phyloP scores from a whole-genome alignment of 2,329 filamentous ascomycete genomes.

The Aureobasidium sp. region DNA sequence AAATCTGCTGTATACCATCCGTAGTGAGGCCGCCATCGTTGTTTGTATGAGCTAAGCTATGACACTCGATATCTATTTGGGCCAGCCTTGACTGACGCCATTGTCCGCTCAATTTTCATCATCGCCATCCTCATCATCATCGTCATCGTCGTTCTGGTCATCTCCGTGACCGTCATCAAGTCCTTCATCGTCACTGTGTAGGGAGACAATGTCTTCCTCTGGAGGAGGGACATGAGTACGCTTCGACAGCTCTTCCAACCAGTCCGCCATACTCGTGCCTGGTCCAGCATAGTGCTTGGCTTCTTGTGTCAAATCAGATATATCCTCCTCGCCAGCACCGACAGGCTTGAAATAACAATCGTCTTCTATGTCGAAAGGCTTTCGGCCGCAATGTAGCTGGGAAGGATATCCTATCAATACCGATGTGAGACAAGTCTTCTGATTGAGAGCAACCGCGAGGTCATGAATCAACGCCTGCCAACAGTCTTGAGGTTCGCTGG shows the following conservation, averaged over 20 bases:
- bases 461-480: background rate
- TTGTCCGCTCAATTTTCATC: background rate
- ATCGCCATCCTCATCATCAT: background rate
- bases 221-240: background rate
- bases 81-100: background rate
- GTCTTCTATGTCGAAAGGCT: background rate
- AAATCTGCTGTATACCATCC: background rate
- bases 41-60: background rate
- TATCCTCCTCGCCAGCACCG: background rate
- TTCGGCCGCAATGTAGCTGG: background rate
- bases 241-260: background rate
- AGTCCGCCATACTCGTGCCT: slow-evolving; percentile 6
- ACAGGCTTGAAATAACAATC: background rate
- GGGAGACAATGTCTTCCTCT: background rate
- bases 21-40: background rate
- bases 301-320: background rate
- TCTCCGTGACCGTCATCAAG: background rate
- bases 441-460: background rate
- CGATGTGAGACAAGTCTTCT: background rate
- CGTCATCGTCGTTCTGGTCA: background rate
- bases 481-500: background rate
- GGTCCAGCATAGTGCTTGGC: slow-evolving; percentile 6
- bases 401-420: background rate
- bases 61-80: background rate
- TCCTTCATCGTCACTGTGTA: background rate